Evolutionary conservation across 305 asterid genomes (phyloP), one percentile per base, ranked within the genome.

Genomic region (Fraxinus velutina): DNA sequence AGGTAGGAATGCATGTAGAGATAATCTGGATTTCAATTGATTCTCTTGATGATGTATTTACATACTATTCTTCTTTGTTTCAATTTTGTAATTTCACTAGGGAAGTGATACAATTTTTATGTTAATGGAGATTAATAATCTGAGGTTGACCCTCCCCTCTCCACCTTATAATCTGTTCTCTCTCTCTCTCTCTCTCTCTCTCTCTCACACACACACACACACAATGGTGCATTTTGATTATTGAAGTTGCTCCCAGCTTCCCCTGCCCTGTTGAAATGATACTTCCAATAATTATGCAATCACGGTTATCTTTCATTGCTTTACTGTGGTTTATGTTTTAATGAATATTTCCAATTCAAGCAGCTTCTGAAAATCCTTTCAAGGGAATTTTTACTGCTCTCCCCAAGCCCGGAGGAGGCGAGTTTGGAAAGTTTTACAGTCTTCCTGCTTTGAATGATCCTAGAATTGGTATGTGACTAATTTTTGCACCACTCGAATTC

Each of bases 381-480:
- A 84, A 75, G 39, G 92, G 92, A 66, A 90, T 93, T 80, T 86
- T 94, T 82, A 83, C 88, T 55, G 89, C 90, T 85, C 98, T 94
- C 82, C 96, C 98, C 80, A 94, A 90, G 84, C 90, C 90, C 80
- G 97, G 92, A 86, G 97, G 98, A 75, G 98, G 98, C 9, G 98
- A 94, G 86, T 94, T 90, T 72, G 98, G 97, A 89, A 92, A 94
- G 77, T 94, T 89, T 84, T 92, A 92, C 80, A 92, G 96, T 88
- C 94, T 92, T 79, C 91, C 96, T 68, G 97, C 96, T 71, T 87
- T 94, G 78, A 92, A 92, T 71, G 98, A 94, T 86, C 97, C 98
- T 32, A 89, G 95, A 88, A 77, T 92, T 73, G 97, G 97, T 92
- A 90, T 9, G 94, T 22, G 47, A 37, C 52, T 39, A 22, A 15